Evolutionary conservation across 176 grass and related monocot species (phyloP).

Genomic region (Poa annua): DNA sequence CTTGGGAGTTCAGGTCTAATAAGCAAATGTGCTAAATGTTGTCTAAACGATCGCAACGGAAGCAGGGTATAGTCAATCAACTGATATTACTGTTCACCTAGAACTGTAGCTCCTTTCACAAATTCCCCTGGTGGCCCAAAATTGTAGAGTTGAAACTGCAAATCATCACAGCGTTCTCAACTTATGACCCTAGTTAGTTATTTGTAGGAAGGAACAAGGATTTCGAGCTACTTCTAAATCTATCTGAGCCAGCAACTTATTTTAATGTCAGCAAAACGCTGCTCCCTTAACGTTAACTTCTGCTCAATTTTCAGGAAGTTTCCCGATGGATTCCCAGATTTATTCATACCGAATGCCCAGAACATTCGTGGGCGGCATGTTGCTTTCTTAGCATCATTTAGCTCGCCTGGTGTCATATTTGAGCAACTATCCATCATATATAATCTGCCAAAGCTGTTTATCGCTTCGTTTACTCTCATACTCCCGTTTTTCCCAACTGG

Average conservation of each 20-base stretch:
- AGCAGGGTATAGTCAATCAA: not conserved
- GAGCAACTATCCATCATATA: conserved; percentile 96
- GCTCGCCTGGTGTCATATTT: conserved; percentile 91
- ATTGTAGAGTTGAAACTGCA: not conserved
- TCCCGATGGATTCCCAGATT: conserved; percentile 87
- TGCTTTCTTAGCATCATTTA: conserved; percentile 93
- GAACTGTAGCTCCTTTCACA: not conserved
- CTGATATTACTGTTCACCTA: not conserved
- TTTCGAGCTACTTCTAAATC: conserved; percentile 1
- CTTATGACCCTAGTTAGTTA: not conserved
- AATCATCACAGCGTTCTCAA: not conserved
- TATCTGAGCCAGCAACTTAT: not conserved
- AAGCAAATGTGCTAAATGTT: not conserved
- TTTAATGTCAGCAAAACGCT: conserved; percentile 21
- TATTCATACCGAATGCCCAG: conserved; percentile 86
- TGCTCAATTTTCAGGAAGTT: conserved; percentile 61
- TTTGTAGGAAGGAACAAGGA: not conserved
- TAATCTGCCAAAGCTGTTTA: conserved; percentile 80
- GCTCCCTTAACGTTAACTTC: not conserved
- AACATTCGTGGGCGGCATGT: conserved; percentile 82
- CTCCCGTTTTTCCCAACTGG: conserved; percentile 98
- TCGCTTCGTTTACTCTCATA: conserved; percentile 84
- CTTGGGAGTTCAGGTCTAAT: not conserved
- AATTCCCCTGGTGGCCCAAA: not conserved
- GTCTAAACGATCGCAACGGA: not conserved